Evolutionary conservation across 768 basidiomycete genomes (phyloP).

Genomic region (Suillus lakei): DNA sequence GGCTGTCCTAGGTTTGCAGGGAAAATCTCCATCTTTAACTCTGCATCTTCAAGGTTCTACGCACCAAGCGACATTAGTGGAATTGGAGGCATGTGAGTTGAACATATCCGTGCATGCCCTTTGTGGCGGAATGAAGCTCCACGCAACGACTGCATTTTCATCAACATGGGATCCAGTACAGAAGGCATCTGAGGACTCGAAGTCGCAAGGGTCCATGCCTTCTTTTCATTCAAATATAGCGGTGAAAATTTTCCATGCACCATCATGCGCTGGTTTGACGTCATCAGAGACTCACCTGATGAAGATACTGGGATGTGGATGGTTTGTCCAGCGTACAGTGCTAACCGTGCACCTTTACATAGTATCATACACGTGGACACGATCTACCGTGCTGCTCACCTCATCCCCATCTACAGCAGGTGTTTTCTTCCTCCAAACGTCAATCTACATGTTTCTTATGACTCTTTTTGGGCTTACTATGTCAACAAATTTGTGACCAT

Average conservation of each 20-base stretch:
- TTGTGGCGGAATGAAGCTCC: constrained; percentile 25
- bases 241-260: constrained; percentile 23
- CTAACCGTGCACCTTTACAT: constrained; percentile 13
- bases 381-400: constrained; percentile 35
- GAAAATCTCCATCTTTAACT: constrained; percentile 6
- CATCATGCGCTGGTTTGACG: constrained; percentile 30
- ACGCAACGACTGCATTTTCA: constrained; percentile 31
- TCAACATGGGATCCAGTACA: constrained; percentile 18
- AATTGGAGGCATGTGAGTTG: constrained; percentile 32
- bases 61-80: constrained; percentile 23
- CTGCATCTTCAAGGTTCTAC: constrained; percentile 10
- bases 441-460: too few species aligned
- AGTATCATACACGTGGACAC: constrained; percentile 26
- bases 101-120: constrained; percentile 28
- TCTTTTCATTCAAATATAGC: constrained; percentile 27
- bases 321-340: constrained; percentile 12
- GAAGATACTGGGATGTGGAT: constrained; percentile 32
- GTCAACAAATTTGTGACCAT: too few species aligned
- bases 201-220: constrained; percentile 23
- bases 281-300: constrained; percentile 20
- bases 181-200: constrained; percentile 28
- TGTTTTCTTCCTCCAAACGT: constrained; percentile 12
- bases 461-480: too few species aligned
- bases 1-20: constrained; percentile 14
- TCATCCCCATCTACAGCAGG: constrained; percentile 25